Evolutionary conservation across 1,284 basidiomycete species (phyloP), one percentile per base, ranked within the genome.

Genomic region (Ustilago nuda): DNA sequence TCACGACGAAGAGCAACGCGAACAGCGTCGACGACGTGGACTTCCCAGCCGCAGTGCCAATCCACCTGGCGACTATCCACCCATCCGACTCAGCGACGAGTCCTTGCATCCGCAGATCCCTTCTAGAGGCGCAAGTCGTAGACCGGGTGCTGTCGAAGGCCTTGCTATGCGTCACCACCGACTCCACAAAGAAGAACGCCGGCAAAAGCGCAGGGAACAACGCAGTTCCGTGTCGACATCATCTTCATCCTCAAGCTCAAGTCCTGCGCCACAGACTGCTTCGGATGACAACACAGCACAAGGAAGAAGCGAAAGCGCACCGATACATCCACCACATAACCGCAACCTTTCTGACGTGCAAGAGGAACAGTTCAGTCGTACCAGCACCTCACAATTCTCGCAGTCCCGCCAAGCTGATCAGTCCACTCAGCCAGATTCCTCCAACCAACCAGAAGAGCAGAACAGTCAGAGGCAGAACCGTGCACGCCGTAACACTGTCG

Each of bases 141-240:
- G 73, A 54, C 67, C 68, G 17, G 69, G 69, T 33, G 74, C 63
- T 5, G 74, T 76, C n/a, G 74, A 76, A 41, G 65, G 61, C 9
- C 69, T 76, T 17, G 74, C 74, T 4, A 60, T 72, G 69, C 74
- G 74, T n/a, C 74, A 76, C 53, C 68, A 56, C 13, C 52, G 50
- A 8, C 56, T 68, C 3, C 74, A 61, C 45, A 66, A 59, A 37
- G 23, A 66, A 32, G 57, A 71, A 41, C 73, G 73, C 45, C 56
- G 62, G 11, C 56, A 52, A 46, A 63, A 41, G 50, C 72, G 64
- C 11, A 52, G 32, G 23, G 61, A 61, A n/a, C 56, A 55, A 5
- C 61, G 54, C 36, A 58, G 54, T n/a, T 72, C 73, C 5, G 58
- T 57, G 2, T 71, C 73, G 7, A 55, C 72, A 2, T 17, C 60